A percentile compares a stretch with the other conserved stretches of the same genome.
Conservation (phyloP, 1,139 yeast genomes). For the Saccharomyces hybrid region DNA sequence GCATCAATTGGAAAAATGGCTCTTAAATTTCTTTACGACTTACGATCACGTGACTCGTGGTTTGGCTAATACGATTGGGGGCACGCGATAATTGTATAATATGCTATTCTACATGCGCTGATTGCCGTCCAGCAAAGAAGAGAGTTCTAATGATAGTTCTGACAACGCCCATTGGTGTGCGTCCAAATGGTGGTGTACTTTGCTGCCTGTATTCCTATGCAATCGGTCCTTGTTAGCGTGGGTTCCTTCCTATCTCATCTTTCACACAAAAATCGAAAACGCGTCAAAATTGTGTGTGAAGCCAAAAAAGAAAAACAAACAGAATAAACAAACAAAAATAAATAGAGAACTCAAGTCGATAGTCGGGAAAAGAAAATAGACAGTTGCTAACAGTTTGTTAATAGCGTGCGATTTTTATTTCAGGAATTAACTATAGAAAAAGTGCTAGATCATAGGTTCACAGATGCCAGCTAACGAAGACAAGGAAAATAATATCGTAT, state of each 20-base stretch:
- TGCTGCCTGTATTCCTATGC: not conserved
- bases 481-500: constrained; percentile 20
- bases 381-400: not conserved
- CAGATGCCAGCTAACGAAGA: constrained; percentile 4
- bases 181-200: not conserved
- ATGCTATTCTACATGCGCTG: not conserved
- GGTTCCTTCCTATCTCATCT: not conserved
- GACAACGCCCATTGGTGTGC: not conserved
- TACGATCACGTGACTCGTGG: not conserved
- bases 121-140: not conserved
- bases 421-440: not conserved
- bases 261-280: not conserved
- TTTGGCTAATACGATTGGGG: not conserved
- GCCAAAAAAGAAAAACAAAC: constrained; percentile 29
- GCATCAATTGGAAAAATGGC: not conserved
- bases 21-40: not conserved
- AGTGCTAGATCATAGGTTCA: constrained; percentile 1
- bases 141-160: not conserved
- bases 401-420: not conserved
- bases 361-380: not conserved
- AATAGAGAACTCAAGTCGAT: not conserved
- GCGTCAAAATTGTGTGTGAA: constrained; percentile 3
- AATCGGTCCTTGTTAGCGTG: not conserved
- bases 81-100: not conserved
- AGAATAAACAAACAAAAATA: not conserved